Conservation (phyloP, 305 asterid genomes). For the Solanum hybrid region DNA sequence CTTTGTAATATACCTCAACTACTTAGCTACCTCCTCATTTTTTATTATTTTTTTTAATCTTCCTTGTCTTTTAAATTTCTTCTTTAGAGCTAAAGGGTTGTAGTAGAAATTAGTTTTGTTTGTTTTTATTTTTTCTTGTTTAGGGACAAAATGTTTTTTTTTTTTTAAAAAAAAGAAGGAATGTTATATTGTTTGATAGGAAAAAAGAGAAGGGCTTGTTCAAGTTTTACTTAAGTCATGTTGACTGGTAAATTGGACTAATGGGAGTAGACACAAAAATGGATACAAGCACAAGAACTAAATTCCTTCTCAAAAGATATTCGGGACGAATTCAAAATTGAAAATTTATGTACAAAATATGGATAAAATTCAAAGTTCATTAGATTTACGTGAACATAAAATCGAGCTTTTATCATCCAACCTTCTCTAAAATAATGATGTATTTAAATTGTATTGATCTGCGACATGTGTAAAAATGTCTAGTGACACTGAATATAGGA, state of each 20-base stretch:
- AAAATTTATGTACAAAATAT: too few species aligned
- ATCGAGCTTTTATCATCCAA: too few species aligned
- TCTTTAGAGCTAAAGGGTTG: not conserved
- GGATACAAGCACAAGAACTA: not conserved
- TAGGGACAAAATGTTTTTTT: not conserved
- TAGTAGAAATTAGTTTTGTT: not conserved
- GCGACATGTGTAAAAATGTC: not conserved
- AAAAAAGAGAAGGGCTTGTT: not conserved
- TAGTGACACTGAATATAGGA: not conserved
- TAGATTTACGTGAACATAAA: too few species aligned
- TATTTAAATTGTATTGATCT: not conserved
- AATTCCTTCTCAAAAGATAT: not conserved
- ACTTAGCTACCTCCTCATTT: not conserved
- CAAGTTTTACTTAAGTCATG: not conserved
- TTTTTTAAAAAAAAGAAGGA: too few species aligned
- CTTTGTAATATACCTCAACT: not conserved
- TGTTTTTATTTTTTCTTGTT: not conserved
- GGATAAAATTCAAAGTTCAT: too few species aligned
- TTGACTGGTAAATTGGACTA: not conserved
- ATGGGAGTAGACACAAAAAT: not conserved
- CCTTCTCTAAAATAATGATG: too few species aligned
- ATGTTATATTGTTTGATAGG: not conserved
- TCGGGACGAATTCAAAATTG: too few species aligned
- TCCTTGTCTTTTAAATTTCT: not conserved
- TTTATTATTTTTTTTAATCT: not conserved